A percentile compares a stretch with the other conserved stretches of the same genome.
Conservation (phyloP, 2,329 filamentous ascomycete genomes). For the Thermoascus crustaceus region DNA sequence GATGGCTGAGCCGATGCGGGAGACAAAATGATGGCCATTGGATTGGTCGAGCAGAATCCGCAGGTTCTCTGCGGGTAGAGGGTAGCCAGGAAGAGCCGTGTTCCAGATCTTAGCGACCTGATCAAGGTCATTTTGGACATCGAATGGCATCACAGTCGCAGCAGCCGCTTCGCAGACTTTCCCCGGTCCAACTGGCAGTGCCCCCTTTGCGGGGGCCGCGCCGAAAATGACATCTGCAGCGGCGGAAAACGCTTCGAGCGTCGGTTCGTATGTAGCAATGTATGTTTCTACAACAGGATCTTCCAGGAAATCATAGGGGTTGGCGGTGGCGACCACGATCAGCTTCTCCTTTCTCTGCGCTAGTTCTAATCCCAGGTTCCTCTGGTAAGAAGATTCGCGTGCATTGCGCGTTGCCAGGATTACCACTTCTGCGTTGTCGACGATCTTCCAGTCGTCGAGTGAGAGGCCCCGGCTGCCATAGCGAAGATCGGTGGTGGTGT, state of each 20-base stretch:
- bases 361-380: conserved; percentile 25
- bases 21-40: conserved; percentile 29
- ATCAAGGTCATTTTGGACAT: conserved; percentile 18
- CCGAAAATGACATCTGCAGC: conserved; percentile 36
- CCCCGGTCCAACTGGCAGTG: conserved; percentile 28
- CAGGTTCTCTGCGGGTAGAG: conserved; percentile 20
- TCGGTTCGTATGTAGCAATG: conserved; percentile 39
- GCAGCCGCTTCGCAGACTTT: conserved; percentile 10
- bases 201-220: conserved; percentile 17
- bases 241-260: conserved; percentile 33
- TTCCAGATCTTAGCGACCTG: conserved; percentile 27
- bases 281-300: conserved; percentile 31
- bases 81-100: conserved; percentile 29
- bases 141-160: conserved; percentile 13
- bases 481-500: conserved; percentile 22
- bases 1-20: conserved; percentile 16
- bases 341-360: conserved; percentile 21
- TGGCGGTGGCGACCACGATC: conserved; percentile 35
- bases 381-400: conserved; percentile 29
- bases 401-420: conserved; percentile 36
- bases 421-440: conserved; percentile 31
- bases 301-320: conserved; percentile 39
- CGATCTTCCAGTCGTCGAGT: conserved; percentile 19
- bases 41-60: conserved; percentile 17
- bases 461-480: conserved; percentile 26